phyloP scores from a whole-genome alignment of 306 rosid species.

The Senna tora region DNA sequence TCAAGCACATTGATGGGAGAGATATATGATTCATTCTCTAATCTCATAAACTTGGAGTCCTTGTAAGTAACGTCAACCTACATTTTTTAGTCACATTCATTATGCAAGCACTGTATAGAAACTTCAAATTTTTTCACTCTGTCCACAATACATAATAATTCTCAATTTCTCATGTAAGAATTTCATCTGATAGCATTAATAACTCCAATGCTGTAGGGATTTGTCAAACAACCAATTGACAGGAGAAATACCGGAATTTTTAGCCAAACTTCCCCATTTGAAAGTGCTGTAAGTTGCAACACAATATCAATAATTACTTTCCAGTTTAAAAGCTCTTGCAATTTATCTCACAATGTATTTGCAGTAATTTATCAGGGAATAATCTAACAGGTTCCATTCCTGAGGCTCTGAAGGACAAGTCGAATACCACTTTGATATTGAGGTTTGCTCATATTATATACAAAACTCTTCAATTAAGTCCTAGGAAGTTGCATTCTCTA shows the following conservation, averaged over 20 bases:
- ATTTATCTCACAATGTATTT: neutral
- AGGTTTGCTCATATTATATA: neutral
- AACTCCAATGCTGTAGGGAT: constrained; percentile 27
- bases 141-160: neutral
- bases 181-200: neutral
- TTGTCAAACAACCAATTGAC: constrained; percentile 28
- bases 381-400: constrained; percentile 12
- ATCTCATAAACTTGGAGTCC: neutral
- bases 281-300: constrained; percentile 19
- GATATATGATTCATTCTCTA: neutral
- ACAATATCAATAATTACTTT: no score
- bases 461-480: neutral
- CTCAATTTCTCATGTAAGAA: constrained; percentile 5
- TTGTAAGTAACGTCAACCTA: neutral
- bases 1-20: neutral
- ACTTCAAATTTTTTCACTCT: neutral
- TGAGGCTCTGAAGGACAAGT: neutral
- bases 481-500: neutral
- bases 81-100: no score
- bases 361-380: constrained; percentile 16
- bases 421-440: neutral
- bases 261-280: constrained; percentile 10
- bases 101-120: neutral
- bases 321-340: neutral
- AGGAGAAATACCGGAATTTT: constrained; percentile 24